Conservation (phyloP, 2,329 filamentous ascomycete species). For the Sordariomycetes sp. region DNA sequence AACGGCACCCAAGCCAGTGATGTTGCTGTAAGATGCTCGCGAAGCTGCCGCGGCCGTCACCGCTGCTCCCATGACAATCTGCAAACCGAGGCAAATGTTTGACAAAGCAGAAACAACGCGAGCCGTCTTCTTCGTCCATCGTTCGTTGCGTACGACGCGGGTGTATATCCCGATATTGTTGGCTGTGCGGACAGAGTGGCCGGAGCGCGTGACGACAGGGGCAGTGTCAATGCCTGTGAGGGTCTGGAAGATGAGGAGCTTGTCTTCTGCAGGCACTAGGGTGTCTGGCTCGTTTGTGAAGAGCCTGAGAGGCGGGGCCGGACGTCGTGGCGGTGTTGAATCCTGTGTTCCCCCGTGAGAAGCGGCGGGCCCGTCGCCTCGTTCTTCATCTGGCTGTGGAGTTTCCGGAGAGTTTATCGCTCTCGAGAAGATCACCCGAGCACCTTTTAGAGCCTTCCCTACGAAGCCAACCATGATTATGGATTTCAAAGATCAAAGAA, state of each 20-base stretch:
- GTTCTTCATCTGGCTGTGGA: too few species aligned
- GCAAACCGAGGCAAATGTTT: constrained; percentile 45
- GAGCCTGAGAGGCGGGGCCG: background rate
- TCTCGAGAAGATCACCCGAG: too few species aligned
- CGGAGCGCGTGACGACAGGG: constrained; percentile 12
- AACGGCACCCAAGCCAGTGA: constrained; percentile 52
- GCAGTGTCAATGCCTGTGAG: constrained; percentile 21
- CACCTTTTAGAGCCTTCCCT: too few species aligned
- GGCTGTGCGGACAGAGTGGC: constrained; percentile 14
- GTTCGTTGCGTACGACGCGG: constrained; percentile 35
- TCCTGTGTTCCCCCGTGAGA: too few species aligned
- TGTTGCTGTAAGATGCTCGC: constrained; percentile 35
- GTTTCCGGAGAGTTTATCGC: too few species aligned
- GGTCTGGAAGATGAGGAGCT: constrained; percentile 16
- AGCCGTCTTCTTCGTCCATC: constrained; percentile 26
- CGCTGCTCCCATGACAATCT: constrained; percentile 50
- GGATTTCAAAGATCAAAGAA: too few species aligned
- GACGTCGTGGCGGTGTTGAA: background rate
- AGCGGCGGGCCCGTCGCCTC: too few species aligned
- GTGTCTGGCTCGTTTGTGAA: constrained; percentile 6
- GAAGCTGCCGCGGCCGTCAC: constrained; percentile 51
- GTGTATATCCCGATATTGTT: constrained; percentile 42
- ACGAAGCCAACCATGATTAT: too few species aligned
- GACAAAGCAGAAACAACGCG: constrained; percentile 37
- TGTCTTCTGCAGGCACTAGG: constrained; percentile 12